Conservation (phyloP, 192 early-diverging fungal genomes). For the Mycoemilia scoparia region DNA sequence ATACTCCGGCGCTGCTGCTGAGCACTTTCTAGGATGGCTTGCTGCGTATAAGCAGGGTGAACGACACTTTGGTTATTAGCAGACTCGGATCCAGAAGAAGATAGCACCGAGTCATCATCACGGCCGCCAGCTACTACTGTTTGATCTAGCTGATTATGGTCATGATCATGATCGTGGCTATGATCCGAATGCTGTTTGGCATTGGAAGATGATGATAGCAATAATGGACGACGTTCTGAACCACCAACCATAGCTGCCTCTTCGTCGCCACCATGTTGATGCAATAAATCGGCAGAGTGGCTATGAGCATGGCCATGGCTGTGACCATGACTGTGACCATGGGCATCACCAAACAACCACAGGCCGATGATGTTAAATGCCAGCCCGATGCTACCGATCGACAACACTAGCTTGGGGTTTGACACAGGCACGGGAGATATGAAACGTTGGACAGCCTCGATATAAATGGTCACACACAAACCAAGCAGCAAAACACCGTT, state of each 20-base stretch:
- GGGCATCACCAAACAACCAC: constrained; percentile 50
- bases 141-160: constrained; percentile 1
- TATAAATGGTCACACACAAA: constrained; percentile 74
- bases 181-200: constrained; percentile 6
- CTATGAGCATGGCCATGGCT: constrained; percentile 17
- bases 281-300: too few species aligned
- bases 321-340: constrained; percentile 32
- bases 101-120: too few species aligned
- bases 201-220: not conserved
- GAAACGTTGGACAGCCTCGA: constrained; percentile 75
- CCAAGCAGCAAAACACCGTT: constrained; percentile 83
- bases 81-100: too few species aligned
- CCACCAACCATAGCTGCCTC: constrained; percentile 14
- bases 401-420: constrained; percentile 52
- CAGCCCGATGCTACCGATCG: constrained; percentile 63
- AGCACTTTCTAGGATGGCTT: constrained; percentile 29
- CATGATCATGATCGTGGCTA: constrained; percentile 7
- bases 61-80: too few species aligned
- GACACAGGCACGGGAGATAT: constrained; percentile 46
- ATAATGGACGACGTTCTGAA: constrained; percentile 1
- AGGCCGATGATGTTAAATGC: constrained; percentile 61
- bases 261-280: too few species aligned
- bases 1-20: constrained; percentile 8
- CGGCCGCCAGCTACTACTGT: too few species aligned
- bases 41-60: constrained; percentile 32